Evolutionary conservation across 495 filamentous ascomycete species (phyloP).

Genomic region (Penicillium cosmopolitanum): DNA sequence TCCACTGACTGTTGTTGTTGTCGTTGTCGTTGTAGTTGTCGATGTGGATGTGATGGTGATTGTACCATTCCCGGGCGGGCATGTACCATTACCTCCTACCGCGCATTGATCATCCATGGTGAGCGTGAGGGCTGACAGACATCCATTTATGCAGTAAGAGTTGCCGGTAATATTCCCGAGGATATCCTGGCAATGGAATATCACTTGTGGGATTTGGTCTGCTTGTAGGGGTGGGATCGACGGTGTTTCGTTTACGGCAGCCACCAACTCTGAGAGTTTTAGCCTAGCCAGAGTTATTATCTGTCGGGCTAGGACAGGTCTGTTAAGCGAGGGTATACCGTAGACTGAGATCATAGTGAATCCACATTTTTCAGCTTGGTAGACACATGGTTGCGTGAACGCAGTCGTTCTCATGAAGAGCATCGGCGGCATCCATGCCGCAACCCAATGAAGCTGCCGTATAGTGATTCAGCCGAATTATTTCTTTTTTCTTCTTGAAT

Average conservation of each 20-base stretch:
- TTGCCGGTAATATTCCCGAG: slow-evolving; percentile 22
- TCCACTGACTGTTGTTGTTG: slow-evolving; percentile 4
- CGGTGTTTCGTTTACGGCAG: slow-evolving; percentile 21
- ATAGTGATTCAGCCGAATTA: slow-evolving; percentile 5
- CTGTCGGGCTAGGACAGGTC: not conserved
- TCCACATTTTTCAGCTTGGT: slow-evolving; percentile 28
- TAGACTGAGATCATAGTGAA: slow-evolving; percentile 19
- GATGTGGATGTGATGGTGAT: slow-evolving; percentile 9
- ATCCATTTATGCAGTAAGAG: slow-evolving; percentile 19
- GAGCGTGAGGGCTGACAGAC: slow-evolving; percentile 10
- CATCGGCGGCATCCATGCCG: not conserved
- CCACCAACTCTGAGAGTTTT: slow-evolving; percentile 19
- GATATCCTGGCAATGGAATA: slow-evolving; percentile 26
- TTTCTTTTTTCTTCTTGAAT: not conserved
- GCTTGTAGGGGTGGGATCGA: slow-evolving; percentile 21
- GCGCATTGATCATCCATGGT: slow-evolving; percentile 20
- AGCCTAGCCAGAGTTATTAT: slow-evolving; percentile 9
- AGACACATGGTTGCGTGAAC: slow-evolving; percentile 25
- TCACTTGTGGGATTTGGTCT: slow-evolving; percentile 20
- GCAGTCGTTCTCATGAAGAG: slow-evolving; percentile 7
- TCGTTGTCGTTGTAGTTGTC: not conserved
- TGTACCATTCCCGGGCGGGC: slow-evolving; percentile 7
- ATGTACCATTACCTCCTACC: slow-evolving; percentile 5
- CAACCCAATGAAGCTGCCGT: slow-evolving; percentile 4
- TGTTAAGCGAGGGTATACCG: slow-evolving; percentile 11